Percentiles rank a stretch among this genome's conserved stretches.
Conservation (phyloP, 176 grass and related monocot genomes). For the Ampelocalamus luodianensis region DNA sequence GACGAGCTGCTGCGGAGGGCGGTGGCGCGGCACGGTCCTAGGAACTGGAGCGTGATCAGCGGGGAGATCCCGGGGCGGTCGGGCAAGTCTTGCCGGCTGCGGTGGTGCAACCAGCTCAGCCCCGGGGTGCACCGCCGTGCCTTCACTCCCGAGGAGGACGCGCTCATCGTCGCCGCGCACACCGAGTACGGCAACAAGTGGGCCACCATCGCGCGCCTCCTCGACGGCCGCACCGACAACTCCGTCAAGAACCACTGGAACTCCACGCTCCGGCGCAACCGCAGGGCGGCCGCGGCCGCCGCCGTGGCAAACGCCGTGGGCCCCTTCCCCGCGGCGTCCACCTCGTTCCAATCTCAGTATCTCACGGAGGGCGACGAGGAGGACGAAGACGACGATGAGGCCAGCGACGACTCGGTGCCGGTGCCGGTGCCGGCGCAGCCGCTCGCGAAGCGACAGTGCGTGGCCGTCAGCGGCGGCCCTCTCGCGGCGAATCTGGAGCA, state of each 20-base stretch:
- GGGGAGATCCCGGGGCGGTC: conserved; percentile 68
- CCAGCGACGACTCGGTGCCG: conserved; percentile 39
- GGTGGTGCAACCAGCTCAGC: conserved; percentile 96
- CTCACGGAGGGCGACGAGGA: conserved; percentile 31
- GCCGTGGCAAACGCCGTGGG: not conserved
- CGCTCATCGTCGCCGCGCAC: conserved; percentile 65
- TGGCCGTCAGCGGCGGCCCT: not conserved
- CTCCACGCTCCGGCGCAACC: conserved; percentile 69
- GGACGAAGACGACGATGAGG: not conserved
- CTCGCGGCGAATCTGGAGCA: not conserved
- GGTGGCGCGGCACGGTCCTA: conserved; percentile 66
- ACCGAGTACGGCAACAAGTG: conserved; percentile 75
- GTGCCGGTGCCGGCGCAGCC: not conserved
- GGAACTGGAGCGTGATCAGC: conserved; percentile 83
- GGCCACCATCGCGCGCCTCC: conserved; percentile 85
- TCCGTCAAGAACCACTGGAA: conserved; percentile 99
- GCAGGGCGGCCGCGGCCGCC: conserved; percentile 30
- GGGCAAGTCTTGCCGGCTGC: conserved; percentile 88
- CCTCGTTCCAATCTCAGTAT: conserved; percentile 11
- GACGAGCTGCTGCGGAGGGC: conserved; percentile 60
- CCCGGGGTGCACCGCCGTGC: conserved; percentile 80
- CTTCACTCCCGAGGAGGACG: conserved; percentile 80
- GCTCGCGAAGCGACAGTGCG: conserved; percentile 38
- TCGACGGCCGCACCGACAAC: conserved; percentile 89
- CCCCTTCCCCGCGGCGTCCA: not conserved